A percentile compares a stretch with the other conserved stretches of the same genome.
Evolutionary conservation across 2,329 filamentous ascomycete species (phyloP).

Genomic region (Fonsecaea erecta): DNA sequence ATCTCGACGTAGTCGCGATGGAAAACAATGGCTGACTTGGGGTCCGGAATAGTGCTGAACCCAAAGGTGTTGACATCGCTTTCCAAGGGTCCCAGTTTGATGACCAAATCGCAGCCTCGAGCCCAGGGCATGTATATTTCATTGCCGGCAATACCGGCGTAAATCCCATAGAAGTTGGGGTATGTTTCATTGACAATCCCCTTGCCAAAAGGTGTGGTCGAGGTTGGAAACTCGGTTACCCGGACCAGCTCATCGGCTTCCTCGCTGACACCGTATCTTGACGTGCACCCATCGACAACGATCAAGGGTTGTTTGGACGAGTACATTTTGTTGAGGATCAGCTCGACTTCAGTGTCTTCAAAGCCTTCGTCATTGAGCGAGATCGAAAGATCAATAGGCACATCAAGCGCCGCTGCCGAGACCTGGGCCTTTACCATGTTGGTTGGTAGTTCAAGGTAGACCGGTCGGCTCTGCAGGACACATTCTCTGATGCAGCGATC

Average conservation of each 20-base stretch:
- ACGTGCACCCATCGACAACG: slow-evolving; percentile 58
- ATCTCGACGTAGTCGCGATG: slow-evolving; percentile 75
- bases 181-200: slow-evolving; percentile 56
- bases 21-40: slow-evolving; percentile 70
- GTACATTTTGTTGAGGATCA: slow-evolving; percentile 49
- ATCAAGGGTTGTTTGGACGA: slow-evolving; percentile 55
- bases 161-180: slow-evolving; percentile 57
- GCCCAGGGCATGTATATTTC: slow-evolving; percentile 46
- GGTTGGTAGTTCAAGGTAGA: slow-evolving; percentile 60
- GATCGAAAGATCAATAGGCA: slow-evolving; percentile 33
- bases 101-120: slow-evolving; percentile 50
- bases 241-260: slow-evolving; percentile 52
- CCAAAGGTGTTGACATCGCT: slow-evolving; percentile 53
- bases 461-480: slow-evolving; percentile 59
- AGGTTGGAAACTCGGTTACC: slow-evolving; percentile 54
- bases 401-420: slow-evolving; percentile 22
- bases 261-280: slow-evolving; percentile 48
- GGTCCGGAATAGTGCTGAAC: slow-evolving; percentile 40
- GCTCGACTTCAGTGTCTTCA: slow-evolving; percentile 36
- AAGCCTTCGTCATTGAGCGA: slow-evolving; percentile 35
- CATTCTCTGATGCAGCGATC: slow-evolving; percentile 58
- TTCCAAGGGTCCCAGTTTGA: slow-evolving; percentile 54
- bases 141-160: slow-evolving; percentile 51
- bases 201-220: slow-evolving; percentile 56
- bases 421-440: slow-evolving; percentile 36